phyloP scores from a whole-genome alignment of 768 basidiomycete genomes.

The Boletales sp. region DNA sequence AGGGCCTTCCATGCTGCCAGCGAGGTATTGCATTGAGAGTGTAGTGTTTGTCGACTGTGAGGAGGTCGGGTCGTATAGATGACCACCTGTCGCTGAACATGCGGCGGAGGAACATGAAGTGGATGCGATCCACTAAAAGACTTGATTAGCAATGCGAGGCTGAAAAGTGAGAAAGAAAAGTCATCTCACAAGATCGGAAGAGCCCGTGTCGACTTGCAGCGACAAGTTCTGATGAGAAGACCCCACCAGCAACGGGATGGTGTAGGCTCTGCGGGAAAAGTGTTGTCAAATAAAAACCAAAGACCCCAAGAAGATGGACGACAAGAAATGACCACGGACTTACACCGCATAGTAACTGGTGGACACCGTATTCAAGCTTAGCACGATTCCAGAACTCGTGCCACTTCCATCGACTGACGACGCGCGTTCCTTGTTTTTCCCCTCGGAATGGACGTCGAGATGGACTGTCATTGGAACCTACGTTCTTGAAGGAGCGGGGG shows the following conservation, averaged over 20 bases:
- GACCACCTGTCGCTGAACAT: constrained; percentile 46
- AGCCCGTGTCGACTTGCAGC: constrained; percentile 78
- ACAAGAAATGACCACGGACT: constrained; percentile 3
- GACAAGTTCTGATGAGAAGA: constrained; percentile 45
- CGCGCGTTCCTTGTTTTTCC: constrained; percentile 10
- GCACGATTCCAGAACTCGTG: constrained; percentile 51
- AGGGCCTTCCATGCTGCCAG: constrained; percentile 56
- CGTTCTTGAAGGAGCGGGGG: background rate
- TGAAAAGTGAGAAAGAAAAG: background rate
- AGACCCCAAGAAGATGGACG: background rate
- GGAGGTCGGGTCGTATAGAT: constrained; percentile 53
- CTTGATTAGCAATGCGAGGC: background rate
- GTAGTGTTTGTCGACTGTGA: constrained; percentile 39
- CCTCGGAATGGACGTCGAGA: constrained; percentile 3
- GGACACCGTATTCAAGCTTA: constrained; percentile 54
- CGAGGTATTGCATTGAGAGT: constrained; percentile 57
- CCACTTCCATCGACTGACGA: constrained; percentile 40
- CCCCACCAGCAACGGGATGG: constrained; percentile 57
- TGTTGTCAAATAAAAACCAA: background rate
- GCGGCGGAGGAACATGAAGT: constrained; percentile 54
- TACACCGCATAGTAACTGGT: constrained; percentile 57
- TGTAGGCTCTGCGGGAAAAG: constrained; percentile 51
- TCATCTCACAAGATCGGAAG: constrained; percentile 66
- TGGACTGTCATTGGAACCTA: constrained; percentile 11
- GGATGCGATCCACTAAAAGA: constrained; percentile 68